Percentiles rank a stretch among this genome's conserved stretches.
These are phyloP conservation scores for Mycena sp. DNA, from an alignment of 1,284 basidiomycete species.

Conservation along the genomic window DNA sequence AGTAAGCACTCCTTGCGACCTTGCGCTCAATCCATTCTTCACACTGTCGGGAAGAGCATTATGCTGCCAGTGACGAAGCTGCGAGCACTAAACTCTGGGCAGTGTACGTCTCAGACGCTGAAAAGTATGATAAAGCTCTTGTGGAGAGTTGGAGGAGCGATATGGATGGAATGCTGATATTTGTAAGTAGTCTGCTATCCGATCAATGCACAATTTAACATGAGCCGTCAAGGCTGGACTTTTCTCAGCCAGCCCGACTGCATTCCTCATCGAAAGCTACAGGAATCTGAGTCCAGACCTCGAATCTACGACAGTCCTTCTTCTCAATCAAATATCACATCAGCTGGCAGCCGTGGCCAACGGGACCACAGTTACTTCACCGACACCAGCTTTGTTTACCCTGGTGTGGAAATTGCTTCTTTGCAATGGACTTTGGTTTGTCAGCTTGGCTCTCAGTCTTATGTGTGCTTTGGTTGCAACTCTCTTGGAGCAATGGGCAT, in stretches of 20 bases:
- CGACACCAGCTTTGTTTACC: neutral
- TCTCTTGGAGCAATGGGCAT: no score
- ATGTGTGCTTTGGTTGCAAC: neutral
- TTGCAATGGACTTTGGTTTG: slow-evolving; percentile 12
- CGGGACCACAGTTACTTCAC: neutral
- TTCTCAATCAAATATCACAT: neutral
- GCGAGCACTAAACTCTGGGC: slow-evolving; percentile 1
- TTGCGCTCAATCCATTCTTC: no score
- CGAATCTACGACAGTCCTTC: neutral
- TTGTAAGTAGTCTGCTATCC: neutral
- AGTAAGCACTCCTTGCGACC: no score
- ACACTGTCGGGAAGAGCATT: no score
- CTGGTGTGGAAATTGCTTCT: neutral
- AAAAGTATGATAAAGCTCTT: neutral
- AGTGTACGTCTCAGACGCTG: neutral
- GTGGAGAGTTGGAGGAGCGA: neutral
- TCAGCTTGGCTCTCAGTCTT: slow-evolving; percentile 12
- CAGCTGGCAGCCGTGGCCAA: neutral
- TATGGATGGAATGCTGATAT: slow-evolving; percentile 13
- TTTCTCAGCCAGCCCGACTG: slow-evolving; percentile 11
- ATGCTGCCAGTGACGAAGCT: no score
- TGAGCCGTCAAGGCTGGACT: neutral
- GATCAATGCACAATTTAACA: no score
- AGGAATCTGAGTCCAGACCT: neutral
- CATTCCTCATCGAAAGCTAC: slow-evolving; percentile 13